Evolutionary conservation across 2,329 filamentous ascomycete genomes (phyloP), one percentile per base, ranked within the genome.

Genomic region (Penicillium palitans): DNA sequence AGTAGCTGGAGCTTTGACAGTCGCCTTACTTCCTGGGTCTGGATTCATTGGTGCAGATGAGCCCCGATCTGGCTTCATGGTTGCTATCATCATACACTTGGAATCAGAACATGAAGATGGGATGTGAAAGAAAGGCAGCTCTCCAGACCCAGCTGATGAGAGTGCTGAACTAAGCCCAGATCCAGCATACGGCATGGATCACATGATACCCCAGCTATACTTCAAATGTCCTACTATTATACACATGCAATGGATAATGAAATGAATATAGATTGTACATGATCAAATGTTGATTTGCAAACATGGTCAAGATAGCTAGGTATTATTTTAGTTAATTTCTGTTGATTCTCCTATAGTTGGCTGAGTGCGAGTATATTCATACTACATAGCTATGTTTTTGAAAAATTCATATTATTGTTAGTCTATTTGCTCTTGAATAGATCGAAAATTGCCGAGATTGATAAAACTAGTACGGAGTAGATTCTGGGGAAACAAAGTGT

Each of bases 131-230:
- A n/a, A 19, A 52, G 13, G 10, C n/a, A 17, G 15, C 9, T 25
- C 29, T 37, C 8, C 17, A 37, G 31, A 35, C 19, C 19, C 15
- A 40, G 25, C n/a, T 24, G 29, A 3, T 35, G 41, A 53, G 10
- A 7, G 21, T 52, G 50, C 9, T 33, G 19, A 52, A 53, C 40
- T 53, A 37, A 53, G 29, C 19, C 10, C 25, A n/a, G 37, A 6
- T 33, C 49, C 49, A 42, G n/a, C 19, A 42, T 33, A 51, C 8
- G 25, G 5, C 49, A 44, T 15, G 2, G 8, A 53, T 53, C 51
- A 53, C 51, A 46, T 53, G 51, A 53, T 53, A 21, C 17, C 29
- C 47, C 40, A 37, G 10, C 17, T 37, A 53, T 13, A 42, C 37
- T 21, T 31, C 25, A 17, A 10, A 5, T 37, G 3, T 10, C 24